Evolutionary conservation across 2,329 filamentous ascomycete species (phyloP).

Genomic region (Arthroderma uncinatum): DNA sequence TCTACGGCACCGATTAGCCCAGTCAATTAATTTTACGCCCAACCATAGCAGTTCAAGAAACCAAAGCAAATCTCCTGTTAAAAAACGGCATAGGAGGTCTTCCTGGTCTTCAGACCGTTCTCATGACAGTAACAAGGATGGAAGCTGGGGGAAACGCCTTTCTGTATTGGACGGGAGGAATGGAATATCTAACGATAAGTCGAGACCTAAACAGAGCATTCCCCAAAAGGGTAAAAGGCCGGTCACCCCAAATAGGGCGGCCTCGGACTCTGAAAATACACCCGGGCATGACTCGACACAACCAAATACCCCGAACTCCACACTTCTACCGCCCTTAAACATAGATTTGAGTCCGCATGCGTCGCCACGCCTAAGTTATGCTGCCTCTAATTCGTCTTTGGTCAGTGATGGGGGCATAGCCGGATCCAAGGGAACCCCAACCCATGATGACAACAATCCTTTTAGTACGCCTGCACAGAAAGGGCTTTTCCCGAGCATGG

Average conservation of each 20-base stretch:
- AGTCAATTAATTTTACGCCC: slow-evolving; percentile 45
- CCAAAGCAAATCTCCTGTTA: slow-evolving; percentile 30
- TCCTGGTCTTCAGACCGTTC: slow-evolving; percentile 48
- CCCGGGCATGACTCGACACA: not conserved
- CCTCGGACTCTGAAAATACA: not conserved
- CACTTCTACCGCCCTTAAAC: slow-evolving; percentile 7
- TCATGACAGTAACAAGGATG: slow-evolving; percentile 27
- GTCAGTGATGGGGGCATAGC: slow-evolving; percentile 5
- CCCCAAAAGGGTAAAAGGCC: not conserved
- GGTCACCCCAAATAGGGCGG: not conserved
- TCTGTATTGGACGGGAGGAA: slow-evolving; percentile 1
- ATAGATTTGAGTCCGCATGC: not conserved
- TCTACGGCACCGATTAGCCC: slow-evolving; percentile 50
- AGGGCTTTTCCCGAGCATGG: slow-evolving; percentile 44
- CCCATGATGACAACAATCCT: not conserved
- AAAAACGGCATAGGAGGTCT: slow-evolving; percentile 39
- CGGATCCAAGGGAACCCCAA: not conserved
- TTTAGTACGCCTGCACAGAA: not conserved
- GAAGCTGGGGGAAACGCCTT: slow-evolving; percentile 9
- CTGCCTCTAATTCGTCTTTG: slow-evolving; percentile 8
- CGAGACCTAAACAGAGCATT: not conserved
- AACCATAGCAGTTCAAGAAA: slow-evolving; percentile 43
- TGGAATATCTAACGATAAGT: not conserved
- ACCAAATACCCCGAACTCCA: not conserved
- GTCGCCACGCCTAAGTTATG: not conserved